phyloP scores from a whole-genome alignment of 306 rosid species.

The Malus sylvestris region DNA sequence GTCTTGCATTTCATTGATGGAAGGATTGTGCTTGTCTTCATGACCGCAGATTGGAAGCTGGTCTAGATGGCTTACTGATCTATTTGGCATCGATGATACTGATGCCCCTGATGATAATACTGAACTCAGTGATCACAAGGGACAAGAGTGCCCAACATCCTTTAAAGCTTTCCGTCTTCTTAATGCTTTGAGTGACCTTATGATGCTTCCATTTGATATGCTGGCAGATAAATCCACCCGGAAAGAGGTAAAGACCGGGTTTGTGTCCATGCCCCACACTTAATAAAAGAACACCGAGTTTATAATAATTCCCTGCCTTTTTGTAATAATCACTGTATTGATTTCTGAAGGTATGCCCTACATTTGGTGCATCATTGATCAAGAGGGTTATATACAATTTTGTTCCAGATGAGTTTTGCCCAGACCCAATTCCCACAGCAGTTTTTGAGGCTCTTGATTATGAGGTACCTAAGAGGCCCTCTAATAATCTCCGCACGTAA shows the following conservation, averaged over 20 bases:
- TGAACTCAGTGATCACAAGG: conserved; percentile 30
- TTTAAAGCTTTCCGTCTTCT: conserved; percentile 73
- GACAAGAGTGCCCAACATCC: conserved; percentile 35
- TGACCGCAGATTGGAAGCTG: conserved; percentile 73
- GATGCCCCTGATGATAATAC: conserved; percentile 35
- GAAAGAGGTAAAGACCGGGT: conserved; percentile 51
- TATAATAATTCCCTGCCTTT: not conserved
- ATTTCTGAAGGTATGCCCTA: conserved; percentile 63
- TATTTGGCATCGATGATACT: conserved; percentile 70
- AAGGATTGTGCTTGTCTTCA: conserved; percentile 1
- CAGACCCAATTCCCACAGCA: conserved; percentile 53
- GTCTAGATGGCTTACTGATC: conserved; percentile 83
- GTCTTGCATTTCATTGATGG: conserved; percentile 10
- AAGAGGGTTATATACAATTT: conserved; percentile 60
- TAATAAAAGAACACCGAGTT: not conserved
- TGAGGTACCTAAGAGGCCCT: conserved; percentile 39
- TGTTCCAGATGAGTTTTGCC: conserved; percentile 86
- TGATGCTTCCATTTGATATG: conserved; percentile 87
- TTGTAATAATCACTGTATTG: not conserved
- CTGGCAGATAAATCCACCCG: conserved; percentile 56
- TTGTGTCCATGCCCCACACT: not conserved
- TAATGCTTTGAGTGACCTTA: conserved; percentile 73
- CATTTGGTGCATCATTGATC: conserved; percentile 54
- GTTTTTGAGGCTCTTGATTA: conserved; percentile 54
- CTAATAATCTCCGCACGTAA: not conserved